Base-by-base conservation (phyloP, 2,329 filamentous ascomycete genomes). In the Pseudogymnoascus pannorum region DNA sequence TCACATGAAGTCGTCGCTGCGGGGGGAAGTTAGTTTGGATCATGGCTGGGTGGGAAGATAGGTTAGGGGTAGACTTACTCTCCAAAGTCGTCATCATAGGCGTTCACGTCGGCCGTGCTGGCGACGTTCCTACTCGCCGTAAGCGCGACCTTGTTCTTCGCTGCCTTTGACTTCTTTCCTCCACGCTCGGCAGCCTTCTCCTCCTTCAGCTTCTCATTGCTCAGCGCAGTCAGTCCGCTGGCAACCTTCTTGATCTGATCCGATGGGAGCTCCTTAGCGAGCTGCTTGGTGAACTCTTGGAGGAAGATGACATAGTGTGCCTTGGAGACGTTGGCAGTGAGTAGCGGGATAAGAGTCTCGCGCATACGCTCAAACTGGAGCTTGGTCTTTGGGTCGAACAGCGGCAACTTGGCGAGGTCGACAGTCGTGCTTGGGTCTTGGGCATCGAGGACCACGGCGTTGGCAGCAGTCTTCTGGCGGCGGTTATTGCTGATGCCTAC, bases 141-240 rank as follows among this genome's bases (percentile, higher is more conserved):
- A 58, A 97, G 79, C 5, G 85, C 87, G 16, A 89, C 85, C 86
- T 99, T 99, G 38, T 89, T 96, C 86, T 97, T 97, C 64, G 91
- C 89, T 4, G 92, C 92, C 84, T 97, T 97, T 69, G 81, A 86
- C 86, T 97, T 99, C 89, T 97, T 99, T 71, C 88, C 90, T 60
- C 90, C 87, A 81, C 96, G 97, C 67, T 96, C 91, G 3, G 90
- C 85, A 3, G 88, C 87, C 83, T 97, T 97, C 83, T 99, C 94
- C 75, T 97, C 92, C 80, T 92, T 95, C 88, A 97, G 88, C 83
- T 96, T 97, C 84, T 97, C 94, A 74, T 99, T 99, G 73, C 91
- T 84, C 61, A 96, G 82, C 4, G 92, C 88, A n/a, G 92, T 96
- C 71, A 99, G 77, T 4, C 84, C 83, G 75, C 89, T 95, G 11